A percentile compares a stretch with the other conserved stretches of the same genome.
Conservation (phyloP, 139 green algal species). For the Nannochloris sp. region DNA sequence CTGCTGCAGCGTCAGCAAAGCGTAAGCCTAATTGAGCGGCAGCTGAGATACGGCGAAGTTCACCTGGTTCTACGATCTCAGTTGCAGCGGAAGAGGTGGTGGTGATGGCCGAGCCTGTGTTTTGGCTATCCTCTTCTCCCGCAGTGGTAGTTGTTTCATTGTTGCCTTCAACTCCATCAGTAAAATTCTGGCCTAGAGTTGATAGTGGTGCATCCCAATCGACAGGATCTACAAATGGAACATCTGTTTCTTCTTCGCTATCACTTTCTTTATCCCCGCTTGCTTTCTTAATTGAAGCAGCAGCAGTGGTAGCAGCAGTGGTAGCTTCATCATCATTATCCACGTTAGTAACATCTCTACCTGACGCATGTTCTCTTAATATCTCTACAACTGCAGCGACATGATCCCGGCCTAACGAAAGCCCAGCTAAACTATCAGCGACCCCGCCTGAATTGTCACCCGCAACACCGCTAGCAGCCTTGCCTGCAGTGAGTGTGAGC, state of each 20-base stretch:
- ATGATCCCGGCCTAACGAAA: not conserved
- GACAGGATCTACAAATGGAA: conserved; percentile 5
- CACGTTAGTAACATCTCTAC: conserved; percentile 2
- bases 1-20: conserved; percentile 10
- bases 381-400: conserved; percentile 4
- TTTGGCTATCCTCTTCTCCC: conserved; percentile 1
- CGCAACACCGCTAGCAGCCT: not conserved
- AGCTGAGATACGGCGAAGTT: conserved; percentile 1
- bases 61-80: not conserved
- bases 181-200: not conserved
- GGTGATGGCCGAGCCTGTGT: not conserved
- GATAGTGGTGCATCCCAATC: conserved; percentile 23
- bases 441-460: not conserved
- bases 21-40: conserved; percentile 21
- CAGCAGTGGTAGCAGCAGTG: not conserved
- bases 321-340: conserved; percentile 42
- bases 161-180: not conserved
- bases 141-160: not conserved
- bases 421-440: not conserved
- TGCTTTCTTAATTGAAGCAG: not conserved
- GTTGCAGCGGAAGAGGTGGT: not conserved
- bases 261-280: not conserved
- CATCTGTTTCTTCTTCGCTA: not conserved
- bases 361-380: not conserved
- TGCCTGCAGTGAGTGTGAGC: not conserved